phyloP scores from a whole-genome alignment of 257 asterid species.

The Nicotiana otophora region DNA sequence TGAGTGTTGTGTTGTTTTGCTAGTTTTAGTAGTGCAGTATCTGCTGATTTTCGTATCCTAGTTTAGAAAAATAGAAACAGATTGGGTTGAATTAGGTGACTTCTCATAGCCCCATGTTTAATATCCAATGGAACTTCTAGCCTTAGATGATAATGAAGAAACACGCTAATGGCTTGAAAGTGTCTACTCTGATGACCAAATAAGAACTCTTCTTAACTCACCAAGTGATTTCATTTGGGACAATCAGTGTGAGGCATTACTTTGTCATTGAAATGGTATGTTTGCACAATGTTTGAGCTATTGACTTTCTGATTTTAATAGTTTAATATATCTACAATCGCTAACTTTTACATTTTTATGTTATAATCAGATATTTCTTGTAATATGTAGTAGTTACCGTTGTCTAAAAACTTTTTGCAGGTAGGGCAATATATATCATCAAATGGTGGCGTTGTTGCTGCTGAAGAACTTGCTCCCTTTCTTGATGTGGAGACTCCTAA shows the following conservation, averaged over 20 bases:
- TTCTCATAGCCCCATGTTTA: neutral
- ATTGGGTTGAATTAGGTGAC: neutral
- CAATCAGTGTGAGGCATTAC: neutral
- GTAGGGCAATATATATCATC: constrained; percentile 85
- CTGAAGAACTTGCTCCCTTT: constrained; percentile 97
- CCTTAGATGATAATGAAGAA: neutral
- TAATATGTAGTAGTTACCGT: neutral
- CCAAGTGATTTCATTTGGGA: neutral
- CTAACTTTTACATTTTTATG: neutral
- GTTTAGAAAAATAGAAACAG: neutral
- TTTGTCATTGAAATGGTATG: neutral
- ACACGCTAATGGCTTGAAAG: neutral
- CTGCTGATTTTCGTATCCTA: neutral
- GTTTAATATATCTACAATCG: neutral
- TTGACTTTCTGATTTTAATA: neutral
- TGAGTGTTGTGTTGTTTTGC: neutral
- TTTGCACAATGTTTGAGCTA: neutral
- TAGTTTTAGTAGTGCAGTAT: neutral
- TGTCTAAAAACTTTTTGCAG: constrained; percentile 34
- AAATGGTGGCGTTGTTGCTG: constrained; percentile 94
- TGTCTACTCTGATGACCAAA: neutral
- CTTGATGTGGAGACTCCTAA: constrained; percentile 69
- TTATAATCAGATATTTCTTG: neutral
- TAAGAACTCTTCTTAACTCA: neutral
- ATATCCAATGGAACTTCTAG: neutral